Evolutionary conservation across 2,329 filamentous ascomycete species (phyloP).

Genomic region (Colletotrichum sp.): DNA sequence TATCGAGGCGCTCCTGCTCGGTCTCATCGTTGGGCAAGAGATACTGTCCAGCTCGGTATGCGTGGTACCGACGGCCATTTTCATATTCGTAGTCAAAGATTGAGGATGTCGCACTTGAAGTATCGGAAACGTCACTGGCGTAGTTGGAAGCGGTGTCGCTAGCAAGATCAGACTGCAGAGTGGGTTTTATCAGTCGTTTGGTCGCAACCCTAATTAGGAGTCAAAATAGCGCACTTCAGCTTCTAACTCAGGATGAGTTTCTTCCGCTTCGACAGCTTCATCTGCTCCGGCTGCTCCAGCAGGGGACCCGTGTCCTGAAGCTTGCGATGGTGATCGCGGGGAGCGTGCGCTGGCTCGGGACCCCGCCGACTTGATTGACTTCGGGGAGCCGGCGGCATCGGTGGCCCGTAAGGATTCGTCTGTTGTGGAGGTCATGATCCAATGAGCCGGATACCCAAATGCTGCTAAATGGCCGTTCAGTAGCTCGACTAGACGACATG

Average conservation of each 20-base stretch:
- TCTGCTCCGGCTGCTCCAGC: fast-evolving
- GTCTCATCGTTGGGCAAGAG: constrained; percentile 47
- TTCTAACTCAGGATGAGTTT: not conserved
- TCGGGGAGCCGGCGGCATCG: not conserved
- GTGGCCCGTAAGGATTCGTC: not conserved
- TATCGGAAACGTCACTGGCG: constrained; percentile 21
- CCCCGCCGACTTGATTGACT: not conserved
- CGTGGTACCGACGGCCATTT: constrained; percentile 51
- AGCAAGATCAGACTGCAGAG: not conserved
- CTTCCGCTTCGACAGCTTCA: not conserved
- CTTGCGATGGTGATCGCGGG: not conserved
- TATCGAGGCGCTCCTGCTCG: constrained; percentile 45
- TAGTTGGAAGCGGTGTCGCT: constrained; percentile 24
- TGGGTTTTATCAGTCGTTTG: too few relatives aligned
- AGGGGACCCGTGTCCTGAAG: not conserved
- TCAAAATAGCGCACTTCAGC: not conserved
- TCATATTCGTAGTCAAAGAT: constrained; percentile 40
- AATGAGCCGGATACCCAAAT: not conserved
- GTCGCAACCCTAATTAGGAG: not conserved
- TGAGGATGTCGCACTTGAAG: constrained; percentile 34
- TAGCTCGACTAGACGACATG: not conserved
- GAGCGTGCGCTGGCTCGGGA: not conserved
- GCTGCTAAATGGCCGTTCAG: not conserved
- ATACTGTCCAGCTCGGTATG: constrained; percentile 48
- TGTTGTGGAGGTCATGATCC: not conserved